Conservation (phyloP, 2,329 filamentous ascomycete species). For the Trichoderma koningiopsis region DNA sequence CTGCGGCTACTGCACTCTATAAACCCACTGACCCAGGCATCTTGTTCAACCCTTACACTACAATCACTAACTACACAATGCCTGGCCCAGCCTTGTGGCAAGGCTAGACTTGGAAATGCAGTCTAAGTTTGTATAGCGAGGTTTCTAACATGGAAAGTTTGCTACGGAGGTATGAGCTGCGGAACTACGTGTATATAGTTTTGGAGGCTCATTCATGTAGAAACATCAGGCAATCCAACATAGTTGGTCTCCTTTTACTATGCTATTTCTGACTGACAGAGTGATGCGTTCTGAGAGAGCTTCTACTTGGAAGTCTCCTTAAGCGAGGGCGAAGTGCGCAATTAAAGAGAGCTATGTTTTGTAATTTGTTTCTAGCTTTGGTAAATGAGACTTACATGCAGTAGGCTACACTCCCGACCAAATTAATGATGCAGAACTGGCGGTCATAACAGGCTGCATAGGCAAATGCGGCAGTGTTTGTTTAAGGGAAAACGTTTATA, state of each 20-base stretch:
- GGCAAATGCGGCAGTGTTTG: no score
- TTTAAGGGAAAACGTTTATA: no score
- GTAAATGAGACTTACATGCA: no score
- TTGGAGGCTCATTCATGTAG: background rate
- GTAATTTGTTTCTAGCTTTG: no score
- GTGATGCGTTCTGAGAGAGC: background rate
- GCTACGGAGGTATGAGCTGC: background rate
- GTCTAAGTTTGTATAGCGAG: background rate
- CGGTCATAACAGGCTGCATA: no score
- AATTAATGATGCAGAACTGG: no score
- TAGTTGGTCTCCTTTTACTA: background rate
- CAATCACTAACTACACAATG: conserved; percentile 36
- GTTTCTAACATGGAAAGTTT: background rate
- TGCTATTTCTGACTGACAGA: background rate
- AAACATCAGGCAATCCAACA: background rate
- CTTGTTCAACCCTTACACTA: conserved; percentile 40
- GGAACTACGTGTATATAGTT: background rate
- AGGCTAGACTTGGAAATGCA: background rate
- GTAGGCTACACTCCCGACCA: no score
- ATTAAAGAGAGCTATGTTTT: no score
- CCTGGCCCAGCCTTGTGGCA: conserved; percentile 37
- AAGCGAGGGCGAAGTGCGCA: no score
- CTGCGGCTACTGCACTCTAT: conserved; percentile 44
- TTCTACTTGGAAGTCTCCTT: no score
- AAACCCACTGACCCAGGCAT: conserved; percentile 41